These are phyloP conservation scores for Alternaria sp. DNA, from an alignment of 2,329 filamentous ascomycete genomes.

Conservation along the genomic window DNA sequence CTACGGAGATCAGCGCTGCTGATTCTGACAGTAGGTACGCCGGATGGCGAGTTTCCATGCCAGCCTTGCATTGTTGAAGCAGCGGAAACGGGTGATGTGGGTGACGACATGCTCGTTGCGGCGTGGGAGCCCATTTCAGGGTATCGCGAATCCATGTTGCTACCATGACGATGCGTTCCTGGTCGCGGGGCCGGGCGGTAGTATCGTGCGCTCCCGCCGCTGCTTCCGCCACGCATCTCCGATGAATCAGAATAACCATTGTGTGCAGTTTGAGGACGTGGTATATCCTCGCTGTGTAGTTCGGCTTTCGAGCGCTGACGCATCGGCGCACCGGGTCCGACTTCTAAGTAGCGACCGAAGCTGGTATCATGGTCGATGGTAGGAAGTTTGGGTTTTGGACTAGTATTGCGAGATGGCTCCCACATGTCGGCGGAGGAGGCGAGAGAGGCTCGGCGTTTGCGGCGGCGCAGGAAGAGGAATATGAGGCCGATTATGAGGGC, in stretches of 20 bases:
- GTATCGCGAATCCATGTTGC: conserved; percentile 2
- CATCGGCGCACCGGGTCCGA: background rate
- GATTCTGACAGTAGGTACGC: background rate
- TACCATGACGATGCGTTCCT: background rate
- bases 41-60: background rate
- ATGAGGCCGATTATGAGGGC: conserved; percentile 17
- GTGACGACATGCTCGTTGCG: background rate
- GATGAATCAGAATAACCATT: background rate
- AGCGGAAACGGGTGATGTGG: background rate
- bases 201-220: background rate
- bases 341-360: background rate
- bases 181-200: background rate
- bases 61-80: background rate
- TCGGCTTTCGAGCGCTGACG: background rate
- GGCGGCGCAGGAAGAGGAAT: conserved; percentile 25
- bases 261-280: background rate
- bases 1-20: background rate
- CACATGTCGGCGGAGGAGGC: background rate
- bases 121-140: background rate
- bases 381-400: background rate
- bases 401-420: conserved; percentile 5
- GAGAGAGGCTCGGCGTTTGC: background rate
- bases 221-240: background rate
- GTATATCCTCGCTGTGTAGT: background rate
- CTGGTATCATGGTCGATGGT: background rate